These are phyloP conservation scores for Cladobotryum protrusum DNA, from an alignment of 2,329 filamentous ascomycete genomes.

Conservation along the genomic window DNA sequence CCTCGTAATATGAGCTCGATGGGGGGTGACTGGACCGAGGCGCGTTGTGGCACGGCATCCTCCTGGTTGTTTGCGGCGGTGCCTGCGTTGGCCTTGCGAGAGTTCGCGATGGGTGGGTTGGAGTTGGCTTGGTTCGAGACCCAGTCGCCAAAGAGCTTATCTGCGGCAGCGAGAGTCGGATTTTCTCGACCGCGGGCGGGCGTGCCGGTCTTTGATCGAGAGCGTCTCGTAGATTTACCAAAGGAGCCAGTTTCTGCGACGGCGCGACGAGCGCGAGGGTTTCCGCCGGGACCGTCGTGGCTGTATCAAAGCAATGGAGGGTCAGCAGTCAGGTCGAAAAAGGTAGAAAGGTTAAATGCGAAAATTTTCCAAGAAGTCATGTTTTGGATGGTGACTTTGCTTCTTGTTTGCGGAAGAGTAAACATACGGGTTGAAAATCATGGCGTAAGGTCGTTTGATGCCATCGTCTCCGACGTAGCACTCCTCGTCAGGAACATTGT, in stretches of 20 bases:
- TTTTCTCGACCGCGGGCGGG: conserved; percentile 52
- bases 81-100: conserved; percentile 33
- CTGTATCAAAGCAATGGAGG: conserved; percentile 24
- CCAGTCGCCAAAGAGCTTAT: conserved; percentile 56
- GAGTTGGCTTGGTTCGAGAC: conserved; percentile 40
- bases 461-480: conserved; percentile 61
- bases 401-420: conserved; percentile 1
- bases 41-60: conserved; percentile 33
- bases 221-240: conserved; percentile 59
- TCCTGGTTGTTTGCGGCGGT: conserved; percentile 29
- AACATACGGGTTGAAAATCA: conserved; percentile 57
- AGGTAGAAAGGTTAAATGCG: background rate
- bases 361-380: background rate
- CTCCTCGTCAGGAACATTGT: conserved; percentile 64
- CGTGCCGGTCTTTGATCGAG: conserved; percentile 55
- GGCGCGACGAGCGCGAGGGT: conserved; percentile 44
- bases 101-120: conserved; percentile 15
- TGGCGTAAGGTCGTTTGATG: conserved; percentile 58
- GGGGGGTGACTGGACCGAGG: conserved; percentile 35
- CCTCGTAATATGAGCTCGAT: conserved; percentile 81
- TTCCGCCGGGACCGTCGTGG: conserved; percentile 45
- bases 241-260: conserved; percentile 59
- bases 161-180: conserved; percentile 55
- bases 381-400: conserved; percentile 8
- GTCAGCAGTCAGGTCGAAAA: conserved; percentile 2